Conservation (phyloP, 805 yeast species). For the Saccharomycopsis capsularis region DNA sequence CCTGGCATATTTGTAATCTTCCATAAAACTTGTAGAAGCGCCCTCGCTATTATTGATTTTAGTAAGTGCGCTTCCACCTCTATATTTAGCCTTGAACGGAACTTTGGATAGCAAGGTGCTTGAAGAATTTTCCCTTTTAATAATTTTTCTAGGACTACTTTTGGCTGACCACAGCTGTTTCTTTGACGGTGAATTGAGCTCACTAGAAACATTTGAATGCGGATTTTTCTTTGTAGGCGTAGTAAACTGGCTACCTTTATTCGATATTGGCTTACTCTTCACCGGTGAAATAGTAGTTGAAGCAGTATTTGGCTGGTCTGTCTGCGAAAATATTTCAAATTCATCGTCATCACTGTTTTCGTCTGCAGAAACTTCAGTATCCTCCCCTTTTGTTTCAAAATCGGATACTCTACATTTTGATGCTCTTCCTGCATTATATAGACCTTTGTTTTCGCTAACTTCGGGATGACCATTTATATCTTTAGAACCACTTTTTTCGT, state of each 20-base stretch:
- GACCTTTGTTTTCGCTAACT: no score
- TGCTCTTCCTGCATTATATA: background rate
- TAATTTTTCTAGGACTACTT: background rate
- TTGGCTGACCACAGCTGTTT: background rate
- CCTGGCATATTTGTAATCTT: background rate
- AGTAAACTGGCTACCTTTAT: background rate
- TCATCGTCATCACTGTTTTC: no score
- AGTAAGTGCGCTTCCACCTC: background rate
- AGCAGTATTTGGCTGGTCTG: no score
- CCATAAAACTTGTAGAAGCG: no score
- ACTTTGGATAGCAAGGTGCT: background rate
- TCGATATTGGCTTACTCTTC: background rate
- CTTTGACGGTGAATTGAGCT: background rate
- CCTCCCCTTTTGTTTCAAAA: background rate
- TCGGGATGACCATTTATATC: no score
- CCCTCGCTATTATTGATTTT: no score
- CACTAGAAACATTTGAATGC: no score
- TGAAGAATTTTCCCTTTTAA: background rate
- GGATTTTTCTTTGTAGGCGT: background rate
- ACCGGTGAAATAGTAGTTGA: background rate
- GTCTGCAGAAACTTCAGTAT: no score
- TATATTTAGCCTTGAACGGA: background rate
- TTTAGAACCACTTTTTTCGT: background rate
- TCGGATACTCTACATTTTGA: background rate
- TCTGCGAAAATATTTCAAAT: no score